These are phyloP conservation scores for Macrocystidia cucumis DNA, from an alignment of 1,284 basidiomycete species.

Conservation along the genomic window DNA sequence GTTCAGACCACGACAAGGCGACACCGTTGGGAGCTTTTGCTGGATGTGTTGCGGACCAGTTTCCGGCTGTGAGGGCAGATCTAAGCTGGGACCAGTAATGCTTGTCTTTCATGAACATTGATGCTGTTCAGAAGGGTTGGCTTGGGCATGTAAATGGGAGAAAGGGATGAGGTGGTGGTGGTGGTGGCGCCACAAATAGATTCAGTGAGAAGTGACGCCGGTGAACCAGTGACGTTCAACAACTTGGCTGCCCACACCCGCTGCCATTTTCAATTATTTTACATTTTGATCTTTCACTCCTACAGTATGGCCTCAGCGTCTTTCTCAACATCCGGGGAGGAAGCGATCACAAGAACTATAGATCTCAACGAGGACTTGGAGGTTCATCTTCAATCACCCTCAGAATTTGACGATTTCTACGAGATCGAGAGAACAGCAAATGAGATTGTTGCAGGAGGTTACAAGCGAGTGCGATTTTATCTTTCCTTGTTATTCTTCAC, in stretches of 20 bases:
- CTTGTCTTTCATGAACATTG: slow-evolving; percentile 46
- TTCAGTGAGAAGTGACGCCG: too few relatives aligned
- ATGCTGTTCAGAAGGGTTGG: too few relatives aligned
- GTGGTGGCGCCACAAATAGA: too few relatives aligned
- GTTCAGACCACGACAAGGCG: slow-evolving; percentile 67
- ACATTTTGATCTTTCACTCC: slow-evolving; percentile 11
- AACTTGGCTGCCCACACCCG: too few relatives aligned
- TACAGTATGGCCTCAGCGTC: slow-evolving; percentile 14
- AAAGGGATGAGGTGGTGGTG: too few relatives aligned
- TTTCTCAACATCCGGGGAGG: slow-evolving; percentile 56
- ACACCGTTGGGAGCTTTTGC: slow-evolving; percentile 55
- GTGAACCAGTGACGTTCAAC: too few relatives aligned
- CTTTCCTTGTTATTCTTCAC: neutral
- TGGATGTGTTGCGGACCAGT: slow-evolving; percentile 55
- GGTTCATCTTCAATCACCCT: slow-evolving; percentile 23
- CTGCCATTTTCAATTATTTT: too few relatives aligned
- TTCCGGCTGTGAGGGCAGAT: slow-evolving; percentile 55
- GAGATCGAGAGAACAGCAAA: slow-evolving; percentile 51
- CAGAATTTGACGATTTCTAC: slow-evolving; percentile 47
- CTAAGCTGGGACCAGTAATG: slow-evolving; percentile 73
- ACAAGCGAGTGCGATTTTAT: slow-evolving; percentile 43
- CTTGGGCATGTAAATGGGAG: too few relatives aligned
- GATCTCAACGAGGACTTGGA: slow-evolving; percentile 32
- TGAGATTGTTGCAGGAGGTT: slow-evolving; percentile 44
- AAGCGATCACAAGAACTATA: slow-evolving; percentile 47